Conservation (phyloP, 2,329 filamentous ascomycete species). For the Xylariaceae sp. region DNA sequence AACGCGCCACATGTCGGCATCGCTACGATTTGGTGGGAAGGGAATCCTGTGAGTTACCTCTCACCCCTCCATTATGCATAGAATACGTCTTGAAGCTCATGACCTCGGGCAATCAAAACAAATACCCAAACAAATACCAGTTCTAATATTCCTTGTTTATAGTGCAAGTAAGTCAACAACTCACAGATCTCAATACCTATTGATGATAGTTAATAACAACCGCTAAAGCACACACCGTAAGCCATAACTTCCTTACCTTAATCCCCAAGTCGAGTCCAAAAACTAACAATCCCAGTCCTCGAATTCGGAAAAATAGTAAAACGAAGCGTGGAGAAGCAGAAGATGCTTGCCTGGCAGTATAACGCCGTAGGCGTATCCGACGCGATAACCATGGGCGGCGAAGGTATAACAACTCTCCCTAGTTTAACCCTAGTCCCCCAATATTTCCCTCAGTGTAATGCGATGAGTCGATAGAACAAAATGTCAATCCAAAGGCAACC, state of each 20-base stretch:
- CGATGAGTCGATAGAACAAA: no score
- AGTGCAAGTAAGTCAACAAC: conserved; percentile 30
- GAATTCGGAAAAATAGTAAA: conserved; percentile 88
- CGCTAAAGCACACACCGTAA: conserved; percentile 35
- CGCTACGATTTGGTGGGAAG: conserved; percentile 94
- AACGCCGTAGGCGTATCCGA: conserved; percentile 87
- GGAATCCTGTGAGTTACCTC: conserved; percentile 67
- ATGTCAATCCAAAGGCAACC: no score
- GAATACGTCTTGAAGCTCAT: no score
- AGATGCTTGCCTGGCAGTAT: conserved; percentile 93
- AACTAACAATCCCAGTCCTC: conserved; percentile 54
- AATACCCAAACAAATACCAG: no score
- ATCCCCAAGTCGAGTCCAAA: neutral
- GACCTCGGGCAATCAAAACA: no score
- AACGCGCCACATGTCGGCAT: conserved; percentile 86
- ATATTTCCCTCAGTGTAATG: no score
- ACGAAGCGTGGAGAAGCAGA: conserved; percentile 70
- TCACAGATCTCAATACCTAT: neutral
- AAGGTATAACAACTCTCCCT: conserved; percentile 54
- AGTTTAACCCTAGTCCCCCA: no score
- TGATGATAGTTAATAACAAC: no score
- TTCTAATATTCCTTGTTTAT: neutral
- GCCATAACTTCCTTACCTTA: conserved; percentile 5
- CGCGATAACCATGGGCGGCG: conserved; percentile 91
- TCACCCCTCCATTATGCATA: neutral